A percentile compares a stretch with the other conserved stretches of the same genome.
Conservation (phyloP, 2,329 filamentous ascomycete species). For the Metarhizium sp. region DNA sequence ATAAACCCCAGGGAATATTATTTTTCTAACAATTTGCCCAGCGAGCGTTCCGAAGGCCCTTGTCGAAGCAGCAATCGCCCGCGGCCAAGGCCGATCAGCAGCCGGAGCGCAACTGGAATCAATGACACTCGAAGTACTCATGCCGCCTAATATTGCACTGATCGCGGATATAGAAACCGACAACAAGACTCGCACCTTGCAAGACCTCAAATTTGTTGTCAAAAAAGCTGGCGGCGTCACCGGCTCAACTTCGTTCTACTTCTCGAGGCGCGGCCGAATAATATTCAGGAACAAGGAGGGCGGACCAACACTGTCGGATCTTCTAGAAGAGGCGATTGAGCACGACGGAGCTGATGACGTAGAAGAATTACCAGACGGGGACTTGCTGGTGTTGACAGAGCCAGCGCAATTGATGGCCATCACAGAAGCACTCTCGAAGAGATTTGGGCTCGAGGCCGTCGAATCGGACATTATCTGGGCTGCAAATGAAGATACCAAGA, state of each 20-base stretch:
- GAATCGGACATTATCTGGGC: constrained; percentile 78
- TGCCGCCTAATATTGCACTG: constrained; percentile 66
- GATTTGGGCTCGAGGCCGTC: constrained; percentile 57
- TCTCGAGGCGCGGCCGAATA: constrained; percentile 69
- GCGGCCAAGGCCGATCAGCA: constrained; percentile 75
- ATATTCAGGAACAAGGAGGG: constrained; percentile 50
- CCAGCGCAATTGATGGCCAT: constrained; percentile 22
- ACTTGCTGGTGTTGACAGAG: constrained; percentile 50
- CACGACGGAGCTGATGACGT: constrained; percentile 67
- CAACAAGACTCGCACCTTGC: constrained; percentile 62
- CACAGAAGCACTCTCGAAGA: constrained; percentile 43
- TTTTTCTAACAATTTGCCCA: not conserved
- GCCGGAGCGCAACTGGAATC: constrained; percentile 68
- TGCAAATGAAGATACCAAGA: constrained; percentile 69
- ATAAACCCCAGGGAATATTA: not conserved
- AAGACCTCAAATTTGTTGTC: constrained; percentile 62
- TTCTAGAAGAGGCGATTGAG: constrained; percentile 78
- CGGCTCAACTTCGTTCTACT: constrained; percentile 74
- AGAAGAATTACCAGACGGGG: constrained; percentile 56
- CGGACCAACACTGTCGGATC: constrained; percentile 52
- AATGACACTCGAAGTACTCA: constrained; percentile 69
- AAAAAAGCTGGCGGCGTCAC: constrained; percentile 62
- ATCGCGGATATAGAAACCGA: constrained; percentile 84
- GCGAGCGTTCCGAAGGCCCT: constrained; percentile 72
- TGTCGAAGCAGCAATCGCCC: constrained; percentile 79